Conservation (phyloP, 306 rosid genomes). For the Vigna hirtella region DNA sequence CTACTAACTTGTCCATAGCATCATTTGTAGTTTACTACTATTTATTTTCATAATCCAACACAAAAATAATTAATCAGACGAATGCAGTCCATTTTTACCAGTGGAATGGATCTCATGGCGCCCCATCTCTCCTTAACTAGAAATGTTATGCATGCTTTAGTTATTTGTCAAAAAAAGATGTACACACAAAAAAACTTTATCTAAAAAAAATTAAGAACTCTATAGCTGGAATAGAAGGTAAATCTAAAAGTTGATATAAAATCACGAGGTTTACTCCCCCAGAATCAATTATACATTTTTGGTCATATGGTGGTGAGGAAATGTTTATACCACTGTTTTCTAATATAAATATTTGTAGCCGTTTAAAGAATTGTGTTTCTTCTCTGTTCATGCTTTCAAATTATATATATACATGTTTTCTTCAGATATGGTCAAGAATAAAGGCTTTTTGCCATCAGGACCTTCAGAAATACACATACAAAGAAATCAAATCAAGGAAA, state of each 20-base stretch:
- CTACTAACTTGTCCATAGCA: conserved; percentile 18
- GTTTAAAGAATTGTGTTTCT: conserved; percentile 1
- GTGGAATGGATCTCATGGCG: conserved; percentile 16
- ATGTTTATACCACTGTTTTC: conserved; percentile 20
- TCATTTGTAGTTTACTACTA: conserved; percentile 4
- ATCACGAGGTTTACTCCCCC: conserved; percentile 19
- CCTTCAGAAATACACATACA: conserved; percentile 91
- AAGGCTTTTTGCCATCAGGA: conserved; percentile 95
- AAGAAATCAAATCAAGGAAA: conserved; percentile 77
- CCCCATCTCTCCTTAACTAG: conserved; percentile 17
- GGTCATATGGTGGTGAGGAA: conserved; percentile 9
- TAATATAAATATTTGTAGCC: neutral
- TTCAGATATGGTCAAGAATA: conserved; percentile 97
- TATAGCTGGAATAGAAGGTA: neutral
- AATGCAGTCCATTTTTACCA: conserved; percentile 20
- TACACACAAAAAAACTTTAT: neutral
- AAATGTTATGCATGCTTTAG: neutral
- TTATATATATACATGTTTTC: conserved; percentile 32
- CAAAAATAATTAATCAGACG: conserved; percentile 20
- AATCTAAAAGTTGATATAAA: conserved; percentile 6
- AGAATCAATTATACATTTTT: conserved; percentile 10
- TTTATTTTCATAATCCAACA: conserved; percentile 29
- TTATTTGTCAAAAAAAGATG: conserved; percentile 7
- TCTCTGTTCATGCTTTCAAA: conserved; percentile 26
- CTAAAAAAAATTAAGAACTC: neutral